These are phyloP conservation scores for Pestalotiopsis sp. DNA, from an alignment of 2,329 filamentous ascomycete species.

Conservation along the genomic window DNA sequence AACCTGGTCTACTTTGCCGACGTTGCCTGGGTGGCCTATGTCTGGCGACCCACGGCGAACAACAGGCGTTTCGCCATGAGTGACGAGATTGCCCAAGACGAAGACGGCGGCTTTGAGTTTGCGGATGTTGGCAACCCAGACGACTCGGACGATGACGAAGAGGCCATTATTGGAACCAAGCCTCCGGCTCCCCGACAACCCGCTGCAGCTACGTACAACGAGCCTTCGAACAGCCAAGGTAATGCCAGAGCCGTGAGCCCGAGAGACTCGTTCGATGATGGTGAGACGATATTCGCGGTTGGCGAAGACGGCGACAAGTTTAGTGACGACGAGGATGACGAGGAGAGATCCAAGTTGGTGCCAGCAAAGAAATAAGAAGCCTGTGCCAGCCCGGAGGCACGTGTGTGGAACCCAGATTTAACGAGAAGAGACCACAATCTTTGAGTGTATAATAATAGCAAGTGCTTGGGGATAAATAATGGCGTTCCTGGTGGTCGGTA, in stretches of 20 bases:
- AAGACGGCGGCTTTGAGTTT: constrained; percentile 94
- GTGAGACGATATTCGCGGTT: constrained; percentile 94
- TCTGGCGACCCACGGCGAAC: constrained; percentile 96
- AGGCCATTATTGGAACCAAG: constrained; percentile 51
- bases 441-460: constrained; percentile 5
- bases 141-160: constrained; percentile 63
- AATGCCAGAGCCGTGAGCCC: constrained; percentile 46
- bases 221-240: constrained; percentile 22
- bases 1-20: constrained; percentile 96
- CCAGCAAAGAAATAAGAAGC: constrained; percentile 42
- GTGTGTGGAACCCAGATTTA: background rate
- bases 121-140: constrained; percentile 82
- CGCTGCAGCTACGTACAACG: constrained; percentile 20
- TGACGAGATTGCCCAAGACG: constrained; percentile 97
- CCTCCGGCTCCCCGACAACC: constrained; percentile 23
- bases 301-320: constrained; percentile 84
- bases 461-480: background rate
- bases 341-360: constrained; percentile 63
- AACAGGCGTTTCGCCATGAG: constrained; percentile 98
- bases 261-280: constrained; percentile 68
- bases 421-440: background rate
- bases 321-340: constrained; percentile 64
- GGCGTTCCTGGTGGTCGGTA: background rate
- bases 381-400: background rate
- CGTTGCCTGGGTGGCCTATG: constrained; percentile 88